phyloP scores from a whole-genome alignment of 2,329 filamentous ascomycete genomes.

The Aspergillus alliaceus region DNA sequence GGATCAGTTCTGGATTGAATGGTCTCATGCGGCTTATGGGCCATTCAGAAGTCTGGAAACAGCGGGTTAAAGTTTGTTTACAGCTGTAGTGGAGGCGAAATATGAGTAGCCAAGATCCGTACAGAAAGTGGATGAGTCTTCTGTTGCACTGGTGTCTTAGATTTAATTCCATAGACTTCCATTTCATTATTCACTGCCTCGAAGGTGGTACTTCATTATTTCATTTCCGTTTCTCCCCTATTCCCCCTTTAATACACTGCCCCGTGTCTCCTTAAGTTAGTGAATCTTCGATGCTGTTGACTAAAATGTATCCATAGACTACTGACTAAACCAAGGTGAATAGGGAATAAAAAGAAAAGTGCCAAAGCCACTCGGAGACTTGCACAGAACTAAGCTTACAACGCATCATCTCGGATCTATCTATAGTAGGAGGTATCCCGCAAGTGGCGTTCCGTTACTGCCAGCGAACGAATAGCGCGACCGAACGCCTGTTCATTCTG shows the following conservation, averaged over 20 bases:
- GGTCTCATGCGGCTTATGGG: background rate
- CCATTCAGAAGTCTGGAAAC: background rate
- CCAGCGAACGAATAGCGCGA: constrained; percentile 6
- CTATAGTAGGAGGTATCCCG: constrained; percentile 6
- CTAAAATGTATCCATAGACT: background rate
- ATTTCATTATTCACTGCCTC: too few species aligned
- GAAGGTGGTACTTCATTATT: background rate
- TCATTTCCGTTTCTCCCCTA: background rate
- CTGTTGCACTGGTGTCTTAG: background rate
- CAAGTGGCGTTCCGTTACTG: constrained; percentile 3
- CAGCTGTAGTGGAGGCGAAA: background rate
- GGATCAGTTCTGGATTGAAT: background rate
- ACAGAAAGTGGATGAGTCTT: background rate
- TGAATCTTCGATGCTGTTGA: too few species aligned
- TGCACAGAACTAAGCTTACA: background rate
- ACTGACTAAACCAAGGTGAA: background rate
- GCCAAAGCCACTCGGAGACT: background rate
- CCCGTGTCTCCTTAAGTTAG: background rate
- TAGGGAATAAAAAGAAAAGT: too few species aligned
- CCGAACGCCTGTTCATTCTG: constrained; percentile 13
- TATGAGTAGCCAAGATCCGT: background rate
- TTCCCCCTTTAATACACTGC: background rate
- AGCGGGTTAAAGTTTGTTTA: background rate
- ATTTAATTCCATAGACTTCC: background rate
- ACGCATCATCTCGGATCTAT: background rate